Evolutionary conservation across 23 red algal genomes (phyloP).

Genomic region (Agarophyton chilense): DNA sequence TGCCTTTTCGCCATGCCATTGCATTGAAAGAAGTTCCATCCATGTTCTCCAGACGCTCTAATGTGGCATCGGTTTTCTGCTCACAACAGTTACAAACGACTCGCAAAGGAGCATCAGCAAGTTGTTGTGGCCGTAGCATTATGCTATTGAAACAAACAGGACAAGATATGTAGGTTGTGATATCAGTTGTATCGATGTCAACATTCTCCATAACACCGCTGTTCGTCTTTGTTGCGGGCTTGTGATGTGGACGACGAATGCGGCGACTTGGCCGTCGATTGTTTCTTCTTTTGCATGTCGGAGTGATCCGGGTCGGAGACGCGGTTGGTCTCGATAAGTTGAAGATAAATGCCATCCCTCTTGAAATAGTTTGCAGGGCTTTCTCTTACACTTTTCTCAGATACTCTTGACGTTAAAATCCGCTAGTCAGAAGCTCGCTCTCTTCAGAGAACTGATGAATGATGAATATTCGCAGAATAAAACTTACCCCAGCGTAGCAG

Average conservation of each 20-base stretch:
- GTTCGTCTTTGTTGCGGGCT: neutral
- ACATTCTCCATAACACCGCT: constrained; percentile 16
- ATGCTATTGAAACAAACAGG: constrained; percentile 65
- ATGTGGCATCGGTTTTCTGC: constrained; percentile 4
- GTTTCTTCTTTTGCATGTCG: constrained; percentile 9
- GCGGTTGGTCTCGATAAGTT: neutral
- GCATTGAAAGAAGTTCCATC: constrained; percentile 65
- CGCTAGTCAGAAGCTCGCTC: too few relatives aligned
- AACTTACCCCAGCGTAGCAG: too few relatives aligned
- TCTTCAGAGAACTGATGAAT: constrained; percentile 71
- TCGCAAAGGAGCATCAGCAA: constrained; percentile 25
- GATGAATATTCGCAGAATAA: too few relatives aligned
- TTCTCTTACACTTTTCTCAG: constrained; percentile 58
- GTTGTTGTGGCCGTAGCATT: constrained; percentile 61
- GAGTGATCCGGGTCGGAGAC: neutral
- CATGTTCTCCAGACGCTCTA: constrained; percentile 62
- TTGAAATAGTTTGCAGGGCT: neutral
- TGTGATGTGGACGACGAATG: neutral
- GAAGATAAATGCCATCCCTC: neutral
- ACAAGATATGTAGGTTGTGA: constrained; percentile 70
- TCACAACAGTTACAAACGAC: constrained; percentile 64
- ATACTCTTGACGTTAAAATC: too few relatives aligned
- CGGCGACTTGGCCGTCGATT: neutral
- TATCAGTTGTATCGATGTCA: constrained; percentile 70
- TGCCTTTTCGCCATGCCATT: constrained; percentile 41